Conservation (phyloP, 805 yeast genomes). For the Cyberlindnera amylophila region DNA sequence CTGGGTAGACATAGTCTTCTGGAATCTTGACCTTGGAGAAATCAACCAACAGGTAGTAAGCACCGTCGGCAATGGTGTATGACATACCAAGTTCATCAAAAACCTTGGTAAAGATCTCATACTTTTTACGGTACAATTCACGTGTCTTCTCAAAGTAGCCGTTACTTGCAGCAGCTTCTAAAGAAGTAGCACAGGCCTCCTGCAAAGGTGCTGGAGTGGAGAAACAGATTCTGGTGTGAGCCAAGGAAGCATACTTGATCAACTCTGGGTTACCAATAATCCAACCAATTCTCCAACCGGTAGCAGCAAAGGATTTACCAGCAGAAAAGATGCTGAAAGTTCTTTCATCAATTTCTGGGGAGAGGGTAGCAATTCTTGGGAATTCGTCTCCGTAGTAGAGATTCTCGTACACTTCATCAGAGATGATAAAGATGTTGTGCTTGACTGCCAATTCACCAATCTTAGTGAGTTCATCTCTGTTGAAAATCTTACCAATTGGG, state of each 20-base stretch:
- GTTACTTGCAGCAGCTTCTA: constrained; percentile 55
- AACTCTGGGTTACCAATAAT: constrained; percentile 82
- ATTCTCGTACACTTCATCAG: constrained; percentile 96
- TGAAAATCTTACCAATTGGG: constrained; percentile 90
- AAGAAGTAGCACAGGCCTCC: constrained; percentile 83
- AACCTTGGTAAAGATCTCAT: constrained; percentile 63
- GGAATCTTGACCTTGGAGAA: constrained; percentile 82
- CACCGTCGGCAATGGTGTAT: constrained; percentile 89
- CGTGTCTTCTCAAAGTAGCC: constrained; percentile 71
- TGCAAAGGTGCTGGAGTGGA: constrained; percentile 88
- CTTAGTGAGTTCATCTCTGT: constrained; percentile 63
- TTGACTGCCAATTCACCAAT: constrained; percentile 84
- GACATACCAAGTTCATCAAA: constrained; percentile 88
- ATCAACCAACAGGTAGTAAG: constrained; percentile 87
- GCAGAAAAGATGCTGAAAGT: constrained; percentile 95
- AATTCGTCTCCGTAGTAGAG: constrained; percentile 66
- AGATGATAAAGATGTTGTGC: constrained; percentile 74
- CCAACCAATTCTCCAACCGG: constrained; percentile 99
- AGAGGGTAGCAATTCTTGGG: constrained; percentile 78
- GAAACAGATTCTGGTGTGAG: constrained; percentile 94
- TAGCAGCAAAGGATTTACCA: constrained; percentile 97
- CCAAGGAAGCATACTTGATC: constrained; percentile 75
- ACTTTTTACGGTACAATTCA: constrained; percentile 64
- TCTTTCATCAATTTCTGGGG: constrained; percentile 72
- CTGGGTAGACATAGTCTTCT: constrained; percentile 64